Base-by-base conservation (phyloP, 106 monocot species). In the Phalaenopsis aphrodite region DNA sequence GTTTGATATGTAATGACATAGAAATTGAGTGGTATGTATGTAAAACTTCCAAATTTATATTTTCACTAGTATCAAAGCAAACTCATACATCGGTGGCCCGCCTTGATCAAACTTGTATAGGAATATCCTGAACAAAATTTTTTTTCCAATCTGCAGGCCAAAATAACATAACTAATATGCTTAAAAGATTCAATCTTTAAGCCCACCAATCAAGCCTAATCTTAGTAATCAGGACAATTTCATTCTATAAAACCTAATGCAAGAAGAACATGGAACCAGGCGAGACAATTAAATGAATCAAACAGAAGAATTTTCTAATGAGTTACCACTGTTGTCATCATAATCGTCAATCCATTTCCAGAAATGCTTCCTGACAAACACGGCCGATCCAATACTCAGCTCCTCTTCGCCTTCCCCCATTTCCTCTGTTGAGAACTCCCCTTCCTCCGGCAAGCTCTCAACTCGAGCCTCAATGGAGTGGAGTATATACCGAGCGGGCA, bases 391-490 rank as follows among this genome's bases (percentile, higher is more conserved):
- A 49, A 45, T 77, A 12, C 48, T 64, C 0, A 43, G 75, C n/a
- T 66, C 82, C 8, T 77, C 85, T 0, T 8, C 56, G 41, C 47
- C 65, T 78, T 96, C 96, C 12, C 96, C 96, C 1, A 18, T 19
- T 78, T 96, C 96, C 72, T 92, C 93, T 12, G 96, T 94, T 43
- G 88, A 90, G 83, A 96, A 96, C 38, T 91, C 96, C 19, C 88
- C 93, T n/a, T 92, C 96, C 79, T 92, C 83, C 16, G 96, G 93
- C 72, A 96, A 10, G 18, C 93, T 89, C 16, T 85, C 84, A 11
- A 91, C 83, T 77, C 82, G 82, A 1, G 90, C 93, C 1, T 96
- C 91, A 3, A 96, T 88, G 3, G 88, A 84, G 58, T 96, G 92
- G 52, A 96, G 80, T 1, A 94, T 86, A 72, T 96, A 96, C 56